Evolutionary conservation across 169 alveolate species (phyloP).

Genomic region (Plasmodium coatneyi): DNA sequence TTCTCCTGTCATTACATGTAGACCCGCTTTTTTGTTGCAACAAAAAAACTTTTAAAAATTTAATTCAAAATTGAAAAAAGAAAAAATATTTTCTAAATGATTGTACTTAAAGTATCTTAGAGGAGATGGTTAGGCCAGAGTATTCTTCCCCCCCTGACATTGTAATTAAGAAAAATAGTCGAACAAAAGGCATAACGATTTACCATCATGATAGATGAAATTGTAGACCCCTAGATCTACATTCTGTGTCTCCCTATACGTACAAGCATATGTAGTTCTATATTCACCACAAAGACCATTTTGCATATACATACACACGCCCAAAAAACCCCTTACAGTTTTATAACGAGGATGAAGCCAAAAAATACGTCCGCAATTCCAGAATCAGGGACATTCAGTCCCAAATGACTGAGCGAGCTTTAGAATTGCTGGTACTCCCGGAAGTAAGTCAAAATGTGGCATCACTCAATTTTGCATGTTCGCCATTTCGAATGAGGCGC

Average conservation of each 20-base stretch:
- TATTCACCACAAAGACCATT: not conserved
- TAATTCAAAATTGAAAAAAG: not conserved
- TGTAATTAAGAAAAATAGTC: constrained; percentile 2
- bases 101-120: not conserved
- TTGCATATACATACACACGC: not conserved
- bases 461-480: not conserved
- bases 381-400: constrained; percentile 93
- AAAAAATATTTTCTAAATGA: not conserved
- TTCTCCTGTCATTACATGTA: not conserved
- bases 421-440: constrained; percentile 90
- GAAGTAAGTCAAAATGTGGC: constrained; percentile 73
- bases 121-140: constrained; percentile 73
- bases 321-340: constrained; percentile 76
- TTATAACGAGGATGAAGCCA: constrained; percentile 92
- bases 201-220: not conserved
- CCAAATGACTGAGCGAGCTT: constrained; percentile 94
- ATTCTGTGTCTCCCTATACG: not conserved
- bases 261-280: not conserved
- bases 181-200: not conserved
- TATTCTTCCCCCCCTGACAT: constrained; percentile 69
- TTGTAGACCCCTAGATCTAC: not conserved
- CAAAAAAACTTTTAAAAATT: not conserved
- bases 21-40: not conserved
- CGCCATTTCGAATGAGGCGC: not conserved
- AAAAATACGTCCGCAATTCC: constrained; percentile 90